These are phyloP conservation scores for Mortierella antarctica DNA, from an alignment of 192 early-diverging fungal species.

Conservation along the genomic window DNA sequence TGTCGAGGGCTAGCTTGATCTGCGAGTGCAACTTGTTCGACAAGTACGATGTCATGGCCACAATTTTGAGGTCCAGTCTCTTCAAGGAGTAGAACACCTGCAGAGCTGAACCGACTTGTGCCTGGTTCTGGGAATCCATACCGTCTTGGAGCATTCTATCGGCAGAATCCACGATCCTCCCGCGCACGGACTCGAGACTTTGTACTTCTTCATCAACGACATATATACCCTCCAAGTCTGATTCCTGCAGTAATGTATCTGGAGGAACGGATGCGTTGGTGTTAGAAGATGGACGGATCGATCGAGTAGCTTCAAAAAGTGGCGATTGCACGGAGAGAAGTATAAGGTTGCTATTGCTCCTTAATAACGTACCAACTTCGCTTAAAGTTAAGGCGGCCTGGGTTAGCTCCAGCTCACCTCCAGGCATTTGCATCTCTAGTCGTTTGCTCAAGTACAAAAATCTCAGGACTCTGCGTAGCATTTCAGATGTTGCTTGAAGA, in stretches of 20 bases:
- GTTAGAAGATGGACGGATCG: neutral
- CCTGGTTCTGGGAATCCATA: conserved; percentile 56
- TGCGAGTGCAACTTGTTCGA: conserved; percentile 52
- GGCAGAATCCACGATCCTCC: conserved; percentile 58
- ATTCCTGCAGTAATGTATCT: conserved; percentile 67
- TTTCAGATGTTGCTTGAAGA: conserved; percentile 68
- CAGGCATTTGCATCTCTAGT: conserved; percentile 66
- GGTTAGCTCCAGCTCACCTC: conserved; percentile 49
- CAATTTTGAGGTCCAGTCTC: conserved; percentile 55
- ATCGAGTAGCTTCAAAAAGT: neutral
- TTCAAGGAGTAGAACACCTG: conserved; percentile 66
- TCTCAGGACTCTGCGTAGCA: conserved; percentile 66
- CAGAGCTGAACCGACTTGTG: conserved; percentile 62
- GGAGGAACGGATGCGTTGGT: neutral
- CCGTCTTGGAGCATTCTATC: conserved; percentile 63
- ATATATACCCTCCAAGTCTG: conserved; percentile 73
- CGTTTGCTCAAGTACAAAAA: conserved; percentile 72
- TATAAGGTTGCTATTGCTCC: neutral
- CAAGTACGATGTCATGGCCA: conserved; percentile 49
- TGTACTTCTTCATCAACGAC: conserved; percentile 66
- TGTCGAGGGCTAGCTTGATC: conserved; percentile 62
- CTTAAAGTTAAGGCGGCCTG: conserved; percentile 68
- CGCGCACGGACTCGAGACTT: conserved; percentile 57
- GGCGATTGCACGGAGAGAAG: neutral
- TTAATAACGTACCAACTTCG: conserved; percentile 66